Conservation (phyloP, 805 yeast species). For the Debaryomyces hansenii region DNA sequence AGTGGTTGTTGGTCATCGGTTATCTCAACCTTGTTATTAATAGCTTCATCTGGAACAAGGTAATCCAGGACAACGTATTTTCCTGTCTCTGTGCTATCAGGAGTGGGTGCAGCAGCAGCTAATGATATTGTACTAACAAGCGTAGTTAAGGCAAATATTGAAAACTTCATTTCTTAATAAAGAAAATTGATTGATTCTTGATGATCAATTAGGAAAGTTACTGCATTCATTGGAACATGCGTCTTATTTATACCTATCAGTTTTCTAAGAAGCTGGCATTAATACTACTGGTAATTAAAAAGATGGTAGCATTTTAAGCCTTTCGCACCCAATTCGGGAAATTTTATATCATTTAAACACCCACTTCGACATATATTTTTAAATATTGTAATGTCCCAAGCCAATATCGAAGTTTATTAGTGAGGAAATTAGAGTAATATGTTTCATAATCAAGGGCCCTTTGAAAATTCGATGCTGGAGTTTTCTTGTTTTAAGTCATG, state of each 20-base stretch:
- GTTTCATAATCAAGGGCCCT: too few relatives aligned
- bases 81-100: not conserved
- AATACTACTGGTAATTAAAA: not conserved
- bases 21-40: conserved; percentile 4
- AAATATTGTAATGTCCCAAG: not conserved
- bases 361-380: too few relatives aligned
- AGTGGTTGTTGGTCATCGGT: conserved; percentile 12
- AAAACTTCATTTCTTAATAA: conserved; percentile 11
- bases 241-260: not conserved
- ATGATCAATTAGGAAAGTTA: not conserved
- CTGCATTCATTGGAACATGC: not conserved
- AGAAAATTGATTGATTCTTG: not conserved
- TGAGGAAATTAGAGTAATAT: too few relatives aligned
- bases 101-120: conserved; percentile 11
- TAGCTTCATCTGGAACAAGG: conserved; percentile 6
- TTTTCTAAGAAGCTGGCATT: not conserved
- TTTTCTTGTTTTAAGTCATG: too few relatives aligned
- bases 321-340: conserved; percentile 12
- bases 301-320: conserved; percentile 2
- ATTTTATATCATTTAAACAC: conserved; percentile 1
- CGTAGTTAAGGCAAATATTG: conserved; percentile 10
- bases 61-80: not conserved
- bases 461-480: too few relatives aligned
- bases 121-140: conserved; percentile 7
- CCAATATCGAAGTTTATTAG: too few relatives aligned